Conservation (phyloP, 1,284 basidiomycete genomes). For the Ganoderma sinense region DNA sequence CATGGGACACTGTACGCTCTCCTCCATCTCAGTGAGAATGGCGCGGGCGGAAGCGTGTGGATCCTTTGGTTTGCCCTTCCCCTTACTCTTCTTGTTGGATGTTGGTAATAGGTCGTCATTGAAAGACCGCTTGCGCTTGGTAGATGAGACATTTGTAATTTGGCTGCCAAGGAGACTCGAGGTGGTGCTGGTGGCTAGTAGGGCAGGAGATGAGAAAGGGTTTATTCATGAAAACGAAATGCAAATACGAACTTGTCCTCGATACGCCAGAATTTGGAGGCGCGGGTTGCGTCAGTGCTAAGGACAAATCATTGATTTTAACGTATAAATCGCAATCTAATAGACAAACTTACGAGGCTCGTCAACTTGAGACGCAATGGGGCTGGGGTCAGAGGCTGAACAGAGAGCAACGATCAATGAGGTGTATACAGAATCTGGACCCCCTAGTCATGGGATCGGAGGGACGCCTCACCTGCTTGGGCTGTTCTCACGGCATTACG, state of each 20-base stretch:
- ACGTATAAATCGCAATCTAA: neutral
- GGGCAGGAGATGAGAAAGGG: neutral
- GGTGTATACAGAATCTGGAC: neutral
- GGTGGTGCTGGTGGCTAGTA: neutral
- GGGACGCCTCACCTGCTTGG: neutral
- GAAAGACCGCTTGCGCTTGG: constrained; percentile 21
- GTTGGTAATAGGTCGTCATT: neutral
- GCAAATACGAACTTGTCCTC: neutral
- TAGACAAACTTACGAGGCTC: neutral
- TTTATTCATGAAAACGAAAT: neutral
- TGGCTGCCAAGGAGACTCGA: neutral
- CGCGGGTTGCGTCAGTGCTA: neutral
- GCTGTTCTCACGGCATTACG: constrained; percentile 2
- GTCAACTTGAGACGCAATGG: neutral
- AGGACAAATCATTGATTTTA: neutral
- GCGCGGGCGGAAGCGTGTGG: constrained; percentile 28
- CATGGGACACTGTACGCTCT: constrained; percentile 44
- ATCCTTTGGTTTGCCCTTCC: constrained; percentile 29
- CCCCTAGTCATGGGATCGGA: neutral
- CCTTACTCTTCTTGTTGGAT: constrained; percentile 23
- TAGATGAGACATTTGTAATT: neutral
- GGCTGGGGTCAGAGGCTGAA: neutral
- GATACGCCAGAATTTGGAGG: neutral
- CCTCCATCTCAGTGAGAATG: constrained; percentile 38
- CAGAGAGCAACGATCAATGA: too few species aligned